These are phyloP conservation scores for Oryza coarctata DNA, from an alignment of 176 grass and related monocot species.

Conservation along the genomic window DNA sequence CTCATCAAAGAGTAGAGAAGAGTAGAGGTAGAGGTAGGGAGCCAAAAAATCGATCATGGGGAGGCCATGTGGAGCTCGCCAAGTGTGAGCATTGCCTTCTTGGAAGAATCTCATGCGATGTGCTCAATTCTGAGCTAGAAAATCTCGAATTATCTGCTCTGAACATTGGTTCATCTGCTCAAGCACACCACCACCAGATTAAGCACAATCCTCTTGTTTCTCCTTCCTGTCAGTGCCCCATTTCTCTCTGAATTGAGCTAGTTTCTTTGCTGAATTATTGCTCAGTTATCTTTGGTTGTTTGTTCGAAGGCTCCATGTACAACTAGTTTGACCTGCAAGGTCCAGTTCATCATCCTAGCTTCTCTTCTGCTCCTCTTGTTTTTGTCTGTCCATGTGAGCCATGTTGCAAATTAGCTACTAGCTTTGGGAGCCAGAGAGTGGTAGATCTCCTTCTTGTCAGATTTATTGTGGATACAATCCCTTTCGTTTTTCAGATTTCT, in stretches of 20 bases:
- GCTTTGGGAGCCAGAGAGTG: not conserved
- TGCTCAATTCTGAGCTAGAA: not conserved
- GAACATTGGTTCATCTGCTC: not conserved
- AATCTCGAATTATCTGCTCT: not conserved
- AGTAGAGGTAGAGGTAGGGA: not conserved
- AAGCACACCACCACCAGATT: not conserved
- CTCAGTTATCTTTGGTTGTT: not conserved
- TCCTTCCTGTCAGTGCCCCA: not conserved
- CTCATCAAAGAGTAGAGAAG: not conserved
- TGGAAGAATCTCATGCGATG: constrained; percentile 16
- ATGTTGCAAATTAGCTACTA: not conserved
- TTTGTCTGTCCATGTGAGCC: not conserved
- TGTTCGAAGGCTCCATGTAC: not conserved
- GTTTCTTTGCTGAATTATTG: not conserved
- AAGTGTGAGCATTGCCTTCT: constrained; percentile 15
- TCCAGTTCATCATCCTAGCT: not conserved
- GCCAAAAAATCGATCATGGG: constrained; percentile 25
- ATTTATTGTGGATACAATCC: not conserved
- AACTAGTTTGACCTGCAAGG: not conserved
- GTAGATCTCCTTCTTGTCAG: not conserved
- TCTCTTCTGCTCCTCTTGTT: not conserved
- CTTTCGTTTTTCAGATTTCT: not conserved
- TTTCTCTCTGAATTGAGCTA: not conserved
- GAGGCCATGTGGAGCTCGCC: constrained; percentile 35
- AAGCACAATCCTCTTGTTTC: not conserved